Conservation (phyloP, 352 stramenopile species). For the Phytophthora macrochlamydospora region DNA sequence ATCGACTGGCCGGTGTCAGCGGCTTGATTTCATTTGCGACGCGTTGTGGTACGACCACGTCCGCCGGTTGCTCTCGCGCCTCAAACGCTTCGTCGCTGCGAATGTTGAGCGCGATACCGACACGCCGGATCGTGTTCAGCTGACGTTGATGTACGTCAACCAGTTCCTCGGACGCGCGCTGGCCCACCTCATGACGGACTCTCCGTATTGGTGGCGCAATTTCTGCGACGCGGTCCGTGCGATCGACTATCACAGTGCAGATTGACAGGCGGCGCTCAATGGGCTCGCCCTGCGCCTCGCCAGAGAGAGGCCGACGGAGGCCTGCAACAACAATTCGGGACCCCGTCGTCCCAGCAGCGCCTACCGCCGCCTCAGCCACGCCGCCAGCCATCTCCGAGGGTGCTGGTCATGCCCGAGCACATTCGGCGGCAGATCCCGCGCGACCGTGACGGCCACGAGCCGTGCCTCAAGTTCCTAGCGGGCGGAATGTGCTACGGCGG, state of each 20-base stretch:
- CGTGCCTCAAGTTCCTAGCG: background rate
- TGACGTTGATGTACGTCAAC: background rate
- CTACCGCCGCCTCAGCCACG: background rate
- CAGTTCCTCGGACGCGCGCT: background rate
- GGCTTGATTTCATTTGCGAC: background rate
- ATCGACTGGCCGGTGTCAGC: background rate
- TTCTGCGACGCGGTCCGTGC: no score
- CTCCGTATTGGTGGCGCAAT: background rate
- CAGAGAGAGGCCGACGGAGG: no score
- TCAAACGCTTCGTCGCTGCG: conserved; percentile 1
- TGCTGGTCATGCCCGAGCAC: background rate
- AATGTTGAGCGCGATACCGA: background rate
- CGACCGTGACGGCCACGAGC: background rate
- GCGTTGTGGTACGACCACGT: conserved; percentile 1
- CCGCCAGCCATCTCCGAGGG: background rate
- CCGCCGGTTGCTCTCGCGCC: background rate
- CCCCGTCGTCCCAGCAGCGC: no score
- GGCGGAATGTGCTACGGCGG: background rate
- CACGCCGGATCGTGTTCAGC: background rate
- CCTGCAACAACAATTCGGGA: no score
- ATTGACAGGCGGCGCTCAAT: background rate
- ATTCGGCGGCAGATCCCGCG: background rate
- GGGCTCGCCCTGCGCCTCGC: background rate
- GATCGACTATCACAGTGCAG: background rate
- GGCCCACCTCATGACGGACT: background rate